phyloP scores from a whole-genome alignment of 73 alveolate genomes.

The Chromera velia region DNA sequence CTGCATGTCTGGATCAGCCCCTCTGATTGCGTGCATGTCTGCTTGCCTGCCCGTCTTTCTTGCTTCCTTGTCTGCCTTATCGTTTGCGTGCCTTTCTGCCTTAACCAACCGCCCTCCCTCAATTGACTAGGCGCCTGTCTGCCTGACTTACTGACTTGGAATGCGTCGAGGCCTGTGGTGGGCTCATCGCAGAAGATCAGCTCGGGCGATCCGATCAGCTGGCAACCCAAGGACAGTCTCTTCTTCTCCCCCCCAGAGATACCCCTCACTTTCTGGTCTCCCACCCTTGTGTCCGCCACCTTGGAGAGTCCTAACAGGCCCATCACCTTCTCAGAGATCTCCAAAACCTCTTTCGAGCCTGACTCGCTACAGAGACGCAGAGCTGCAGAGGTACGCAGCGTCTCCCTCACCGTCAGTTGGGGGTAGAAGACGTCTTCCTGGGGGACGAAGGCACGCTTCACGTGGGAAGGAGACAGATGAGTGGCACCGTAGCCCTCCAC shows the following conservation, averaged over 20 bases:
- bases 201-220: background rate
- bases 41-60: no score
- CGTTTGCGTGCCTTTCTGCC: no score
- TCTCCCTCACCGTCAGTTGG: background rate
- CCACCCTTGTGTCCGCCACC: background rate
- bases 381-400: background rate
- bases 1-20: no score
- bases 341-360: background rate
- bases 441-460: background rate
- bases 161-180: background rate
- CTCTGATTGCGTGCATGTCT: no score
- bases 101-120: no score
- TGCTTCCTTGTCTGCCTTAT: no score
- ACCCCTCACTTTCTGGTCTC: background rate
- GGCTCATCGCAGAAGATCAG: background rate
- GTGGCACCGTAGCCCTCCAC: no score
- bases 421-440: background rate
- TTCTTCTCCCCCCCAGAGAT: background rate
- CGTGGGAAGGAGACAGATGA: no score
- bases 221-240: background rate
- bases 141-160: no score
- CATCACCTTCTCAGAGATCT: background rate
- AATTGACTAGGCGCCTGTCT: no score
- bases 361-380: background rate
- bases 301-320: background rate